Base-by-base conservation (phyloP, 768 basidiomycete genomes). In the Lepiota subincarnata region DNA sequence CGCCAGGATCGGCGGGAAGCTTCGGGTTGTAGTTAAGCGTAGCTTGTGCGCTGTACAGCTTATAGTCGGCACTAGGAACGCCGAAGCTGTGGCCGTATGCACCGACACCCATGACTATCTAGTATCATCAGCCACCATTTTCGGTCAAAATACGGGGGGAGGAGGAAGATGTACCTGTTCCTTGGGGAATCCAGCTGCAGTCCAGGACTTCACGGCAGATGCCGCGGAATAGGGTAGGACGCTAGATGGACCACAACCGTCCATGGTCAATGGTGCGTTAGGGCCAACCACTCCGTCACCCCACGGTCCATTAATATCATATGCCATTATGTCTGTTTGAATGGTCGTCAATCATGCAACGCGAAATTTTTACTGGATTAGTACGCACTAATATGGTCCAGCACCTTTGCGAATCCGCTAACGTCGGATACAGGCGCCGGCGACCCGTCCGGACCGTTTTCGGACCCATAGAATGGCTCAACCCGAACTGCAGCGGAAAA, bases 41-140 rank as follows among this genome's bases (percentile, higher is more conserved):
- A 50, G 83, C 85, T 0, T 73, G 43, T 0, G 81, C 70, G 64
- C 5, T 2, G 2, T 76, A 83, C 4, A 75, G 42, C 6, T 62
- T 61, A 14, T 40, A 37, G 57, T 77, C 56, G 0, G 84, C 83
- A 13, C 61, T 57, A 4, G 60, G 19, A 31, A 88, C 83, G 28
- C 57, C 55, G 75, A 74, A 94, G 37, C 86, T 80, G 67, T 90
- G 91, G 1, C 88, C 90, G 66, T 92, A 96, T 12, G 85, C 69
- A 0, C 92, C 75, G 0, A 97, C 80, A 48, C 91, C 94, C 35
- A 97, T 80, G 14, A 88, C 79, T 52, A 95, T 83, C 70, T 76
- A 40, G 66, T 16, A 20, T 6, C 22, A 28, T 45, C 26, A 45
- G 44, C 24, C n/a, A 26, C 13, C 10, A n/a, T 2, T 45, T 61